Base-by-base conservation (phyloP, 2,329 filamentous ascomycete genomes). In the Coniochaeta sp. region DNA sequence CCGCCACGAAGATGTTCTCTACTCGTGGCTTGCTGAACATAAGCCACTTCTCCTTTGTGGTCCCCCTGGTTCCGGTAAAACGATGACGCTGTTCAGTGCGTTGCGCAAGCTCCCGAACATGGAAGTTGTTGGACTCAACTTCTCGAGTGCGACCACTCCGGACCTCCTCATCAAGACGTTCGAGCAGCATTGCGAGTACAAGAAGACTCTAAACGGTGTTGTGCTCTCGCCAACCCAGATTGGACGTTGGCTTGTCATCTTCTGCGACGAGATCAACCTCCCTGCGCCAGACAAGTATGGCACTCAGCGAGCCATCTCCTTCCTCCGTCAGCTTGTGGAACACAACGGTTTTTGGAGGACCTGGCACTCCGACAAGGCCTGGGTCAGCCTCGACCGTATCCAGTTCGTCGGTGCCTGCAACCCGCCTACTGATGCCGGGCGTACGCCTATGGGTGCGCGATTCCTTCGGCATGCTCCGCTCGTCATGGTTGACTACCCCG, bases 341-440 rank as follows among this genome's bases (percentile, higher is more conserved):
- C 94, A 99, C 65, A 97, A 97, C 61, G 94, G 94, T 27, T 99
- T 99, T 81, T 99, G 95, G 95, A 83, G 92, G 60, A 96, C 95
- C 0, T 42, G 38, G 38, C 38, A 42, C 22, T 89, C 89, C 0
- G 95, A 97, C 71, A 96, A 96, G 74, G 91, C 88, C 4, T 99
- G 94, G 94, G 94, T 99, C 49, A 95, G 89, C 6, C 81, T 99
- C 18, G 95, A 99, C 65, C 87, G 95, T 42, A 97, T 99, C 62
- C 94, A 99, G 65, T 99, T 99, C 60, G 95, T 99, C 50, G 94
- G 94, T 61, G 94, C 94, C 63, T 99, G 94, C 68, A 99, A 99
- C 70, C 95, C 94, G 61, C 94, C 94, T 0, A 97, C 94, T 0
- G 95, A 99, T 71, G 91, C 91, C 60, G 94, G 94, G 24, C 91